Evolutionary conservation across 306 rosid species (phyloP), one percentile per base, ranked within the genome.

Genomic region (Arachis stenosperma): DNA sequence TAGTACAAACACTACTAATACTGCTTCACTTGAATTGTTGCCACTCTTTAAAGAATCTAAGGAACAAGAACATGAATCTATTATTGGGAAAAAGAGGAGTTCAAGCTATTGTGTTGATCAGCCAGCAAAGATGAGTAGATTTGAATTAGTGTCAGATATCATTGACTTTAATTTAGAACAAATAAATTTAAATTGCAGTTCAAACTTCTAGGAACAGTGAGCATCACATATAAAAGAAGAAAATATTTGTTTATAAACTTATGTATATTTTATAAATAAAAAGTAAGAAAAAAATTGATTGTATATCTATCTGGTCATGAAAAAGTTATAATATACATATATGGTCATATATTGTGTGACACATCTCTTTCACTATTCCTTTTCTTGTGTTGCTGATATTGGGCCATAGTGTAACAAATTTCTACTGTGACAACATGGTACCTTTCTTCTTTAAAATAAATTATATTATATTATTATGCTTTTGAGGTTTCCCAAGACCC

Each of bases 131-230:
- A 68, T 70, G 72, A 77, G 77, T 58, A 81, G 78, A 57, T 71
- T 55, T 9, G 81, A 82, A 62, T 39, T 15, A 15, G 17, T 54
- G 17, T 59, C 62, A 41, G 85, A 42, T 14, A 58, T 66, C 73
- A 61, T 88, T 41, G 96, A 92, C 79, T 83, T 92, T 86, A 90
- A 88, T 82, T 71, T 86, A 67, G 78, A 84, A 74, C 76, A 43
- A 46, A 80, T 87, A 62, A 90, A 89, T 76, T 83, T 89, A 80
- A 87, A 87, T 69, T 76, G 77, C 66, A 73, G 54, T 69, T 50
- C 68, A 68, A 65, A 47, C 66, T 50, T 47, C 46, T 69, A 66
- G 78, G 70, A 47, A 64, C 65, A 61, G 63, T 72, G 78, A 78
- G 67, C 22, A 60, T 39, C 60, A 9, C 60, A 15, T 15, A 15